phyloP scores from a whole-genome alignment of 495 filamentous ascomycete species.

The Jackrogersella minutella region DNA sequence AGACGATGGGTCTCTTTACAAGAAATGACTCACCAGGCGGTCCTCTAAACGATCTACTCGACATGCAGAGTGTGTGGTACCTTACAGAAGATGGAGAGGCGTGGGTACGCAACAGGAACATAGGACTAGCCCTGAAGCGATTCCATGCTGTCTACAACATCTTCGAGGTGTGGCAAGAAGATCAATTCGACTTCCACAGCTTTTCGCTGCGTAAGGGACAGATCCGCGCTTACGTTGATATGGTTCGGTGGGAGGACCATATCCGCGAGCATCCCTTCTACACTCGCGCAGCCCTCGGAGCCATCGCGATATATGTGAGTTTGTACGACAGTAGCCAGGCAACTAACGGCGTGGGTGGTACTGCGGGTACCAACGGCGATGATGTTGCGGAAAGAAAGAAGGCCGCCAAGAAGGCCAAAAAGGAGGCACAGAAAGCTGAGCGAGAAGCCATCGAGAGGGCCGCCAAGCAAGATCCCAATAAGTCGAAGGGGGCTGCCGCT shows the following conservation, averaged over 20 bases:
- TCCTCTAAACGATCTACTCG: constrained; percentile 86
- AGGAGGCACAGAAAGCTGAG: constrained; percentile 85
- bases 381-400: constrained; percentile 85
- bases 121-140: constrained; percentile 88
- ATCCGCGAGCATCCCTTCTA: constrained; percentile 94
- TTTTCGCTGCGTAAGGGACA: constrained; percentile 96
- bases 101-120: constrained; percentile 81
- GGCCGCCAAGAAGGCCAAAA: constrained; percentile 92
- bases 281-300: constrained; percentile 81
- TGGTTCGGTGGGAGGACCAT: constrained; percentile 94
- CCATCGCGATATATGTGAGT: constrained; percentile 79
- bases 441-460: constrained; percentile 76
- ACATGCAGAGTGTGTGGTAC: constrained; percentile 99
- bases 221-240: constrained; percentile 92
- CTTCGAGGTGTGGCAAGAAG: constrained; percentile 96
- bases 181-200: constrained; percentile 98
- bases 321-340: constrained; percentile 78
- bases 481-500: constrained; percentile 62
- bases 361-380: constrained; percentile 58
- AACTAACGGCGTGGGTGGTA: constrained; percentile 62
- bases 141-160: constrained; percentile 87
- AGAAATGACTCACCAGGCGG: constrained; percentile 84
- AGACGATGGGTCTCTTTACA: constrained; percentile 95
- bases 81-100: constrained; percentile 94
- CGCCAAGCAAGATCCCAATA: constrained; percentile 78